A percentile compares a stretch with the other conserved stretches of the same genome.
Conservation (phyloP, 495 filamentous ascomycete species). For the Xylaria sp. region DNA sequence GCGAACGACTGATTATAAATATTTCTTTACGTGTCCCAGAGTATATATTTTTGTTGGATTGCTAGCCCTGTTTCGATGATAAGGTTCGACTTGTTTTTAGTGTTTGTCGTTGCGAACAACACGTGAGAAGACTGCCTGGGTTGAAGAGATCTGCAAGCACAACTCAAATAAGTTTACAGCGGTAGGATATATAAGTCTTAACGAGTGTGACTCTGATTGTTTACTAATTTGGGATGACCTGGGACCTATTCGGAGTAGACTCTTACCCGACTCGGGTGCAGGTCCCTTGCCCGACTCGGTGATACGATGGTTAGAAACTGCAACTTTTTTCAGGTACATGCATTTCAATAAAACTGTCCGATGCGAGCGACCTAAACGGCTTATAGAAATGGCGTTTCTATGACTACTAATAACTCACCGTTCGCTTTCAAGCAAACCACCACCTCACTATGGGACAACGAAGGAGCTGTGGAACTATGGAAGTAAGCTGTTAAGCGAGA, state of each 20-base stretch:
- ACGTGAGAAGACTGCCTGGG: neutral
- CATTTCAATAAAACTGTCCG: neutral
- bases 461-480: neutral
- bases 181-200: neutral
- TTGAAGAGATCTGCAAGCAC: neutral
- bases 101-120: neutral
- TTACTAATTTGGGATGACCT: neutral
- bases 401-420: neutral
- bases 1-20: neutral
- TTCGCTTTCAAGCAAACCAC: neutral
- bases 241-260: constrained; percentile 4
- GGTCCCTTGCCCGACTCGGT: no score
- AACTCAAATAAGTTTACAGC: neutral
- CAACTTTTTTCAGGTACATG: neutral
- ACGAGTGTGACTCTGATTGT: neutral
- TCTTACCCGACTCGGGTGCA: constrained; percentile 2
- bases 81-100: neutral
- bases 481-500: neutral
- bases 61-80: neutral
- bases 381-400: neutral
- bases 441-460: neutral
- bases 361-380: neutral
- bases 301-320: neutral
- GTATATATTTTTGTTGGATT: neutral
- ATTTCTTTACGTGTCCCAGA: neutral